Evolutionary conservation across 164 flowering plant species (phyloP).

Genomic region (Piper betle): DNA sequence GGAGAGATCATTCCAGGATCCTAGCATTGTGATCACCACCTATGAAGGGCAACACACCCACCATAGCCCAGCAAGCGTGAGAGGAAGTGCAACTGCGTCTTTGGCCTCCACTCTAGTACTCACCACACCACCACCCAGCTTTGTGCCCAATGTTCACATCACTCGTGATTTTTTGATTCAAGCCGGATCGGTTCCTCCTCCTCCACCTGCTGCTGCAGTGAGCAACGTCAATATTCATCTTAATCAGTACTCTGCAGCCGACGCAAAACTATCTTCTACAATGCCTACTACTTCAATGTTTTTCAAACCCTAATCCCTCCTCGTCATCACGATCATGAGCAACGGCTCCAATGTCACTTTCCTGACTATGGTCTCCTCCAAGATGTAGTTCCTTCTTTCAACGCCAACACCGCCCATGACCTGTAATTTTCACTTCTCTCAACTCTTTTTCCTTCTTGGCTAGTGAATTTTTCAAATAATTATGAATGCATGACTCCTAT

Average conservation of each 20-base stretch:
- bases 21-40: slow-evolving; percentile 71
- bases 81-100: slow-evolving; percentile 40
- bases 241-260: not conserved
- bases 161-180: slow-evolving; percentile 8
- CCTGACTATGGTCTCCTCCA: slow-evolving; percentile 44
- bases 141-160: slow-evolving; percentile 19
- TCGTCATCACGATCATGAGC: slow-evolving; percentile 9
- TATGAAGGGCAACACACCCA: slow-evolving; percentile 93
- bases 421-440: not conserved
- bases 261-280: no score
- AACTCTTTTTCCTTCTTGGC: no score
- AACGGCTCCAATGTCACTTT: slow-evolving; percentile 10
- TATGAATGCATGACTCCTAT: no score
- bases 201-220: slow-evolving; percentile 9
- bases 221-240: not conserved
- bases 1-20: slow-evolving; percentile 76
- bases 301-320: slow-evolving; percentile 13
- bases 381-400: slow-evolving; percentile 32
- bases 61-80: slow-evolving; percentile 52
- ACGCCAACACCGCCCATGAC: slow-evolving; percentile 23
- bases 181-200: slow-evolving; percentile 29
- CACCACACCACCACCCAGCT: slow-evolving; percentile 11
- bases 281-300: slow-evolving; percentile 13
- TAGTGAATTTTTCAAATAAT: no score
- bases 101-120: slow-evolving; percentile 30